Evolutionary conservation across 345 rosid species (phyloP), one percentile per base, ranked within the genome.

Genomic region (Salix viminalis): DNA sequence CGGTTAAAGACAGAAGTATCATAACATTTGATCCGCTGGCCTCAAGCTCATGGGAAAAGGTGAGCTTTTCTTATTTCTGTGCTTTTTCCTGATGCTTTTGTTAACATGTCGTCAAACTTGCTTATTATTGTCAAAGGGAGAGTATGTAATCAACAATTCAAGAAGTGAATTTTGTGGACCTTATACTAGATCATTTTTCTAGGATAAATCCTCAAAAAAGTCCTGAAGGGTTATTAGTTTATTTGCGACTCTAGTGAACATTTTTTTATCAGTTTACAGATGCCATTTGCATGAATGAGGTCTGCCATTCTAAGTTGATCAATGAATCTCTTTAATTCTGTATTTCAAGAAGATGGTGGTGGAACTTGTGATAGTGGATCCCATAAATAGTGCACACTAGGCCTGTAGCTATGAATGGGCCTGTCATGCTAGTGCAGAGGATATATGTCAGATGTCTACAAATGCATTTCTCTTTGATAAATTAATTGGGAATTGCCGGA

Each of bases 11-110:
- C 76, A 89, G 76, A 89, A 89, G 90, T 82, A 81, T 89, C 78
- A 79, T 85, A 77, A 79, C 85, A 48, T 67, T 71, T 75, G 97
- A 96, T 72, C 92, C 98, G 60, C 86, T 96, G 65, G 98, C 99
- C 50, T 91, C 99, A 67, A 94, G 97, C 88, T 88, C 89, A 72
- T 94, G 98, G 98, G 93, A 92, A 81, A 86, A 94, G 97, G 99
- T 96, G 76, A 79, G 58, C 74, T 75, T 76, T 26, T 80, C 7
- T 77, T 73, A 26, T 34, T 69, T 50, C 73, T 65, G 42, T 36
- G 18, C 13, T 52, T 64, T 67, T 68, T 82, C 15, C 39, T 28
- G 1, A 1, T 69, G 26, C 50, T 36, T 18, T 4, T 58, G 19
- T 15, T 26, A 61, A 34, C 32, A 41, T 41, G 3, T 24, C 32